These are phyloP conservation scores for Capsicum baccatum DNA, from an alignment of 257 asterid species.

Conservation along the genomic window DNA sequence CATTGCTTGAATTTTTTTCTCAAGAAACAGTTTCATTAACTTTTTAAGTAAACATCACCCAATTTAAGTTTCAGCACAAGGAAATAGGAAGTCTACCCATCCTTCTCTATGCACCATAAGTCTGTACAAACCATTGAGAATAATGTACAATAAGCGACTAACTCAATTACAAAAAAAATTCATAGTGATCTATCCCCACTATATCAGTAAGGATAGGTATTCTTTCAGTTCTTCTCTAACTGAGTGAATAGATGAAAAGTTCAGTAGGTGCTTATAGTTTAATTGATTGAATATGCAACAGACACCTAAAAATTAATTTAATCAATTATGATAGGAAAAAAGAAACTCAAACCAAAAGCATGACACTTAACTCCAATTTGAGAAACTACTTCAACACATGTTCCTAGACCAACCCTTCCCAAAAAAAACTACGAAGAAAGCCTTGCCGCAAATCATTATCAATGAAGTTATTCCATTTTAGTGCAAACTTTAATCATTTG, in stretches of 20 bases:
- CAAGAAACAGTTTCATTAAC: neutral
- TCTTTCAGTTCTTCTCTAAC: conserved; percentile 8
- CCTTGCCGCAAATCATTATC: neutral
- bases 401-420: neutral
- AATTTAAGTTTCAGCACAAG: neutral
- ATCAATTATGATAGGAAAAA: neutral
- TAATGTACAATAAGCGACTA: neutral
- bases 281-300: neutral
- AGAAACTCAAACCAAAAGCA: neutral
- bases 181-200: too few relatives aligned
- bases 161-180: neutral
- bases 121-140: neutral
- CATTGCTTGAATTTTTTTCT: neutral
- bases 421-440: neutral
- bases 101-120: neutral
- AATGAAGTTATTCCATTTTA: too few relatives aligned
- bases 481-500: too few relatives aligned
- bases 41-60: neutral
- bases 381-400: conserved; percentile 8
- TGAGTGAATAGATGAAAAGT: neutral
- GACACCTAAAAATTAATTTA: neutral
- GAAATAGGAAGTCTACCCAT: neutral
- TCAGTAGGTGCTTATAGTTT: neutral
- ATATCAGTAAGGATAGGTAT: neutral
- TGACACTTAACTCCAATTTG: neutral